phyloP scores from a whole-genome alignment of 169 alveolate genomes.

The Plasmodium gallinaceum region DNA sequence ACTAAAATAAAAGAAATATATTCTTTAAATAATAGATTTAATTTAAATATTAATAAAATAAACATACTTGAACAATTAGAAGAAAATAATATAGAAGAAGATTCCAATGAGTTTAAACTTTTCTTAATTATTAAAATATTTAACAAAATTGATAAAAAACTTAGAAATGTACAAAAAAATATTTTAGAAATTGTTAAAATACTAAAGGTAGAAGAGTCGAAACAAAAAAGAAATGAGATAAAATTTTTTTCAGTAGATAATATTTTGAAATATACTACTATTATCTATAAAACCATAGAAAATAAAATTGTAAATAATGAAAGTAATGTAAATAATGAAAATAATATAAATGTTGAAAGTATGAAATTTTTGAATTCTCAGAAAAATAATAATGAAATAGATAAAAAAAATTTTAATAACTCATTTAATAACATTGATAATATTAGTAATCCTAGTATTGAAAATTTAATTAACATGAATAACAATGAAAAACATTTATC shows the following conservation, averaged over 20 bases:
- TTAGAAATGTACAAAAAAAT: slow-evolving; percentile 25
- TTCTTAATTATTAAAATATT: slow-evolving; percentile 30
- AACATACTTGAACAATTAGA: too few relatives aligned
- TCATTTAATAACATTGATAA: background rate
- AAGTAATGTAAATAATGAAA: too few relatives aligned
- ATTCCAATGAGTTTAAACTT: slow-evolving; percentile 42
- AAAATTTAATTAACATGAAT: background rate
- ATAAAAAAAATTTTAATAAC: background rate
- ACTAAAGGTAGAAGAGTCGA: background rate
- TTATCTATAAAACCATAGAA: slow-evolving; percentile 18
- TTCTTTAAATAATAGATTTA: too few relatives aligned
- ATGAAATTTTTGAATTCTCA: background rate
- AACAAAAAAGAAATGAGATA: background rate
- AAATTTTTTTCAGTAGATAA: slow-evolving; percentile 29
- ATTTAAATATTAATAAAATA: too few relatives aligned
- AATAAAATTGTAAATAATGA: slow-evolving; percentile 7
- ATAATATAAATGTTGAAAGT: background rate
- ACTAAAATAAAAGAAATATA: too few relatives aligned
- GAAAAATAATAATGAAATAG: background rate
- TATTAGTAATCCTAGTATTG: background rate
- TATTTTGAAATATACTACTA: slow-evolving; percentile 24
- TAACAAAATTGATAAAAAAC: slow-evolving; percentile 15
- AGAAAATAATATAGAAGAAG: slow-evolving; percentile 16
- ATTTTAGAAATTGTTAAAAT: slow-evolving; percentile 27
- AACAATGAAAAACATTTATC: background rate